Base-by-base conservation (phyloP, 202 grass and related monocot genomes). In the Musa balbisiana region DNA sequence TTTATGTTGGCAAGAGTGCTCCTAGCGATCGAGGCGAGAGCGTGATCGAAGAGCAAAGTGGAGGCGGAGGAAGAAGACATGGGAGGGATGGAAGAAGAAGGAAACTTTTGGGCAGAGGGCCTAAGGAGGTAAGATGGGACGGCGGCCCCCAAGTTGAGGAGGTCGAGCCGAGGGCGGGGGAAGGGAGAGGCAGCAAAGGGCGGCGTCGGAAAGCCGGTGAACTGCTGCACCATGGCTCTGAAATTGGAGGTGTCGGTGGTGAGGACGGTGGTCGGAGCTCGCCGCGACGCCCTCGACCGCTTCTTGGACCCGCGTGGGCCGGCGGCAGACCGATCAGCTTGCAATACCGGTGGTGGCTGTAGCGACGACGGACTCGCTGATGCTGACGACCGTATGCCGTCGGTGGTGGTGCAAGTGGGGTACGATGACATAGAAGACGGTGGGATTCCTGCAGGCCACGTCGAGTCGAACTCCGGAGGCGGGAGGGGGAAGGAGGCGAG, bases 141-240 rank as follows among this genome's bases (percentile, higher is more conserved):
- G 27, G 82, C 50, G 29, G 62, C 14, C 52, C 55, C 19, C 20
- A 20, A 51, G 54, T 20, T 24, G 70, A 73, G 58, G 67, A 94
- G 87, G 23, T 76, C 59, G 43, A 76, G 49, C 33, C 81, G 89
- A 13, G 87, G 89, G 80, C 89, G 89, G 43, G 81, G 71, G 82
- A 77, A 83, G n/a, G 87, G 83, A 16, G 81, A 59, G 24, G 85
- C 59, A 3, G 80, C 83, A 69, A 99, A 99, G 65, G 91, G 91
- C 25, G 95, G 82, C 20, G 81, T 73, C 3, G 87, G 95, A 76
- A 99, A 99, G 64, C 95, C 95, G 12, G 95, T 99, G 87, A 99
- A 99, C 89, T 99, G 91, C 79, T 99, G 95, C 76, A 99, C 95
- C 95, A 99, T 95, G 85, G 91, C 87, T 60, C 87, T 91, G 79